Evolutionary conservation across 208 protist species (phyloP), one percentile per base, ranked within the genome.

Genomic region (Zelonia costaricensis): DNA sequence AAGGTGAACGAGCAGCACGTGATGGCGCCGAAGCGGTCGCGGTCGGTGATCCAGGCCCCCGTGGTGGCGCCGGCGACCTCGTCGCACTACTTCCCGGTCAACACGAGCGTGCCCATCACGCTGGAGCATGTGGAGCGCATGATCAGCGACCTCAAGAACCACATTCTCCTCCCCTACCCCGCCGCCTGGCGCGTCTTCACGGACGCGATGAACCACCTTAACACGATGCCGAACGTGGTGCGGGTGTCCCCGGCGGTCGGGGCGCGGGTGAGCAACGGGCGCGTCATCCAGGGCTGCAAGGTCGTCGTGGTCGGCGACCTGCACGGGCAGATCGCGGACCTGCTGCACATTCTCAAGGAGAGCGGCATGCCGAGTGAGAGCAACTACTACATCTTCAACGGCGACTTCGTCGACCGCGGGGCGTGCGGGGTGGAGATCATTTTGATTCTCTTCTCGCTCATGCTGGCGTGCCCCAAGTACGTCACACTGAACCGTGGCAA

Each of bases 331-430:
- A 66, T 95, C 15, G 77, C 81, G 28, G 90, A 94, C 45, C 72
- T 97, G 18, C 76, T 97, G 31, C 83, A 92, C 70, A 94, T 97
- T 43, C 66, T 97, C 2, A 73, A 77, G 40, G 86, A 94, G 55
- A 69, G 70, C 47, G 89, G 88, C 4, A 80, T 93, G 76, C 92
- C 92, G 20, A 82, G 78, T 56, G 84, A 91, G 47, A 83, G 71
- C 38, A 92, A 74, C 43, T 83, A 91, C 59, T 95, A 94, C 65
- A 71, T 97, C 55, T 97, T 97, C 69, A 96, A 94, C 72, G 97
- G 98, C 20, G 98, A 99, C 76, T 99, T 98, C 82, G 98, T 99
- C 12, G 98, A 99, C 72, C 87, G 98, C 39, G 98, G 98, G 27
- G 85, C 86, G 33, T 98, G 96, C 73, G 93, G 91, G 16, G 93